A percentile compares a stretch with the other conserved stretches of the same genome.
phyloP scores from a whole-genome alignment of 306 rosid genomes.

The Dryas drummondii region DNA sequence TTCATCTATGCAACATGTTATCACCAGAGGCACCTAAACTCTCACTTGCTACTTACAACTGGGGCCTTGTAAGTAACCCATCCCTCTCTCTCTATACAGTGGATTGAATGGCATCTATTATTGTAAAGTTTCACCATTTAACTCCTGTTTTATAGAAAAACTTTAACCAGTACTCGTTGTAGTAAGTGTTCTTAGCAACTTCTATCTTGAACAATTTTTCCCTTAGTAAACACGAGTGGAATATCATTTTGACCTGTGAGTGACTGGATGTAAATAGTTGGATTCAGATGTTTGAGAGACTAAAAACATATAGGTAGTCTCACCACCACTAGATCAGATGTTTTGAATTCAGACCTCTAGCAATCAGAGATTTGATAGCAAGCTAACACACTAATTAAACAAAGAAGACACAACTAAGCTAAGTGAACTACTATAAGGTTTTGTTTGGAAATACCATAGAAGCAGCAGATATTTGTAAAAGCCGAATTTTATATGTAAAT shows the following conservation, averaged over 20 bases:
- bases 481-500: not conserved
- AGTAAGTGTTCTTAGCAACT: not conserved
- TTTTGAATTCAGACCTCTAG: not conserved
- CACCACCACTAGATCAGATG: not conserved
- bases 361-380: not conserved
- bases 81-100: slow-evolving; percentile 20
- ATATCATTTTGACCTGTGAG: not conserved
- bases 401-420: too few relatives aligned
- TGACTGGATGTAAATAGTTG: not conserved
- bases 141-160: not conserved
- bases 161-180: not conserved
- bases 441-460: not conserved
- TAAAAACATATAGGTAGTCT: not conserved
- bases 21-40: slow-evolving; percentile 92
- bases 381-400: too few relatives aligned
- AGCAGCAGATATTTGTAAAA: not conserved
- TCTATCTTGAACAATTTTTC: not conserved
- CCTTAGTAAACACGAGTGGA: not conserved
- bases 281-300: not conserved
- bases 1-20: slow-evolving; percentile 80
- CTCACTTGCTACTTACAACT: slow-evolving; percentile 76
- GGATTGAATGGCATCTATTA: not conserved
- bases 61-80: slow-evolving; percentile 69
- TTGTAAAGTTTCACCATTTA: not conserved
- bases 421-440: not conserved